phyloP scores from a whole-genome alignment of 2,329 filamentous ascomycete species.

The Hirsutella thompsonii region DNA sequence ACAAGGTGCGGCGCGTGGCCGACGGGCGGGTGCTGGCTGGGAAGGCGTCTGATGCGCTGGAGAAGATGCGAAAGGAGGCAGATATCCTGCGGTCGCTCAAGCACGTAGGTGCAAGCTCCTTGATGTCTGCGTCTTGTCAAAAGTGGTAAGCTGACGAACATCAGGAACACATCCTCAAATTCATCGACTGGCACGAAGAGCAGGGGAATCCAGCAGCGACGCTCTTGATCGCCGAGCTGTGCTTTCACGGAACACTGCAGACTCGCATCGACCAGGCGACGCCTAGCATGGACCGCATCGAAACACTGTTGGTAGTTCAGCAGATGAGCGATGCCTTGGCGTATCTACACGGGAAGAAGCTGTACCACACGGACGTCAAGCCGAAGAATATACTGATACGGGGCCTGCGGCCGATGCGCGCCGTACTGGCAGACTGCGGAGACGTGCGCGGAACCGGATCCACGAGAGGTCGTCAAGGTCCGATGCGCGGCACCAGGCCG shows the following conservation, averaged over 20 bases:
- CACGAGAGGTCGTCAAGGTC: slow-evolving; percentile 1
- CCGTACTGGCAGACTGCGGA: slow-evolving; percentile 18
- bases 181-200: slow-evolving; percentile 14
- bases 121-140: no score
- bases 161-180: slow-evolving; percentile 16
- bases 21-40: slow-evolving; percentile 16
- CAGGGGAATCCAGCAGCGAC: slow-evolving; percentile 4
- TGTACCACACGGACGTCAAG: slow-evolving; percentile 19
- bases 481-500: slow-evolving; percentile 11
- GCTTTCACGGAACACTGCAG: slow-evolving; percentile 14
- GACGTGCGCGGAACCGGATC: slow-evolving; percentile 10
- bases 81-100: slow-evolving; percentile 8
- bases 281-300: slow-evolving; percentile 6
- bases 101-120: slow-evolving; percentile 12
- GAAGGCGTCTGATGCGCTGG: slow-evolving; percentile 11
- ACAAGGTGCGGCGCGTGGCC: slow-evolving; percentile 12
- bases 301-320: slow-evolving; percentile 9
- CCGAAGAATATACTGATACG: slow-evolving; percentile 18
- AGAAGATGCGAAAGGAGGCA: slow-evolving; percentile 13
- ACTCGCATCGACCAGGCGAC: slow-evolving; percentile 11
- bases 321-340: slow-evolving; percentile 13
- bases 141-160: no score
- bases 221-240: slow-evolving; percentile 19
- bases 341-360: slow-evolving; percentile 12
- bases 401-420: slow-evolving; percentile 12